These are phyloP conservation scores for Pueraria montana DNA, from an alignment of 306 rosid genomes.

Conservation along the genomic window DNA sequence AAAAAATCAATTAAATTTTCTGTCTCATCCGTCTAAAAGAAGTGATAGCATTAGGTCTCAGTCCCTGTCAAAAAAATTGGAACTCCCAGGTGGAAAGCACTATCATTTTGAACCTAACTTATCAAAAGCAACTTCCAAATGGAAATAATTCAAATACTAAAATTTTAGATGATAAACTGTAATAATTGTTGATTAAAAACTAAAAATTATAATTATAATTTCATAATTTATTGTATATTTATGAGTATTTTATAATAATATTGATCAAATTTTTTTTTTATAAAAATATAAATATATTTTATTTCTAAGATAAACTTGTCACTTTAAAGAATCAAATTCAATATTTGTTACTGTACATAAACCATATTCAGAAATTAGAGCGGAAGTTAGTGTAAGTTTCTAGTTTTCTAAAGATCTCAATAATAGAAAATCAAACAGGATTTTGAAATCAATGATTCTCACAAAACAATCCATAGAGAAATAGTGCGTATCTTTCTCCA, in stretches of 20 bases:
- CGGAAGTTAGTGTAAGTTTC: too few relatives aligned
- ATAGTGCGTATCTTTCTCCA: too few relatives aligned
- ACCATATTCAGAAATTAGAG: neutral
- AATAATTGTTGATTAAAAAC: neutral
- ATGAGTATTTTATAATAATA: neutral
- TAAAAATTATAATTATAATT: neutral
- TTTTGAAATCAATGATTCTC: too few relatives aligned
- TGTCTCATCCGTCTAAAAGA: neutral
- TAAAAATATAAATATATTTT: neutral
- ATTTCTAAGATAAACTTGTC: neutral
- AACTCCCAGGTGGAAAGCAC: slow-evolving; percentile 51
- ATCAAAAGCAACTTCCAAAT: neutral
- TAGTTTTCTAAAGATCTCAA: too few relatives aligned
- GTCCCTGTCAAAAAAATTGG: slow-evolving; percentile 54
- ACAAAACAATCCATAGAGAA: too few relatives aligned
- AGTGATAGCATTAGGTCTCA: slow-evolving; percentile 56
- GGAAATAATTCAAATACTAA: neutral
- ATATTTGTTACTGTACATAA: neutral
- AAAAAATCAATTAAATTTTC: neutral
- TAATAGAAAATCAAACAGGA: too few relatives aligned
- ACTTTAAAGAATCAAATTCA: neutral
- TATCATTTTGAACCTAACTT: slow-evolving; percentile 41
- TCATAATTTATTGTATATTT: neutral
- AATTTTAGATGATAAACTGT: neutral
- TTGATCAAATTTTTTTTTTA: neutral